Conservation (phyloP, 2,329 filamentous ascomycete species). For the Aspergillus ibericus region DNA sequence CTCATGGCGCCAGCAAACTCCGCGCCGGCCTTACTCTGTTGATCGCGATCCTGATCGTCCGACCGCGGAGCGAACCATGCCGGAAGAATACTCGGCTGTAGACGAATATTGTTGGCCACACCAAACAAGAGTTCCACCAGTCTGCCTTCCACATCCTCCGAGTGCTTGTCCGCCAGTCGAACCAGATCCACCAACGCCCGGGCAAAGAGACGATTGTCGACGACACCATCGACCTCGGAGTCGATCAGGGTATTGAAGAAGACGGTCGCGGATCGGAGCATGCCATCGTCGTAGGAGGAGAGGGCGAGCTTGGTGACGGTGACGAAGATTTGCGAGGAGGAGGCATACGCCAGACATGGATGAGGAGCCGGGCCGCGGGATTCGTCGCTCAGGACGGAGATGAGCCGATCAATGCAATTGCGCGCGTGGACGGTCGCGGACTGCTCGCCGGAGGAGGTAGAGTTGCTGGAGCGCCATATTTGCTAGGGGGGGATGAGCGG, state of each 20-base stretch:
- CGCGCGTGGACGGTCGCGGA: conserved; percentile 53
- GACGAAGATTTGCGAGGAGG: conserved; percentile 83
- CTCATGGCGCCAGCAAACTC: conserved; percentile 82
- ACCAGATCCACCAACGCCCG: conserved; percentile 84
- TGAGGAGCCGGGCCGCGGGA: conserved; percentile 84
- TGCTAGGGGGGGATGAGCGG: conserved; percentile 41
- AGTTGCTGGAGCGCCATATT: conserved; percentile 60
- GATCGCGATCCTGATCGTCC: conserved; percentile 39
- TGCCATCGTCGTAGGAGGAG: conserved; percentile 77
- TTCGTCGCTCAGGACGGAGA: conserved; percentile 79
- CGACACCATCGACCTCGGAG: conserved; percentile 92
- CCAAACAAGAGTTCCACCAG: conserved; percentile 94
- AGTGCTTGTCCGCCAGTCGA: conserved; percentile 65
- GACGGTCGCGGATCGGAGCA: conserved; percentile 79
- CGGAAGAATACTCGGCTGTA: conserved; percentile 81
- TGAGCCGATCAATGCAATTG: conserved; percentile 56
- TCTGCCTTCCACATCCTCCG: conserved; percentile 78
- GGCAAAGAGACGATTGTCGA: conserved; percentile 83
- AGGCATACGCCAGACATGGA: conserved; percentile 84
- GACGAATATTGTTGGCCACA: conserved; percentile 90
- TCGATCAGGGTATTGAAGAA: conserved; percentile 93
- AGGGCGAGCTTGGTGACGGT: conserved; percentile 86
- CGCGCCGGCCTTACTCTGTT: conserved; percentile 52
- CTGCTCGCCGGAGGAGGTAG: conserved; percentile 50
- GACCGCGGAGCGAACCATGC: conserved; percentile 80